Base-by-base conservation (phyloP, 1,284 basidiomycete species). In the Moesziomyces sp. region DNA sequence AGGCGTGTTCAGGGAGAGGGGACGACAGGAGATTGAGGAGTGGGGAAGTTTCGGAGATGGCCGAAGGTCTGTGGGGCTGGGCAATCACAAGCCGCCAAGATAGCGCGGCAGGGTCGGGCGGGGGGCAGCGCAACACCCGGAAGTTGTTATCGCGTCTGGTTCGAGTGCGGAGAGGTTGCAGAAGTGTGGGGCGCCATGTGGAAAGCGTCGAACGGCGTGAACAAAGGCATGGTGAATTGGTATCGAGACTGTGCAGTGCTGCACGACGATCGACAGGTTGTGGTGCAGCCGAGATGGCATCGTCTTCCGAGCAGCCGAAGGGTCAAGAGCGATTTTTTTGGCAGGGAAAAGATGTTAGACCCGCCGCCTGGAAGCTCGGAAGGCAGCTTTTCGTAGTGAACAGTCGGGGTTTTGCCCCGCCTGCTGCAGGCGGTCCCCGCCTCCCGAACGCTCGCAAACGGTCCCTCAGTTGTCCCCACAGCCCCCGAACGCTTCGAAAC, bases 161-260 rank as follows among this genome's bases (percentile, higher is more conserved):
- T 13, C 19, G 21, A 23, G 47, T 40, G 38, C 48, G 34, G 42
- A 49, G 49, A 26, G 18, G 34, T 10, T 28, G 58, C 35, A 43
- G 45, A 46, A 72, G 51, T 66, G 69, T 34, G 69, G 69, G 63
- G 63, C 59, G 63, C 69, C 69, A 66, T 63, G 63, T 67, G 58
- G 58, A 42, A 53, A 16, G 35, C 46, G 23, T 38, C 24, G 35
- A 38, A 59, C 28, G 38, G 43, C 38, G 23, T 21, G 19, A 14
- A 47, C 28, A 30, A 10, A 21, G 49, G 11, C 19, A 23, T 35
- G 46, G 34, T 53, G 64, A 38, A 38, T 40, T 40, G 38, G 38
- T 40, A 40, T 40, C 38, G 38, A 40, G 38, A 14, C 11, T 6
- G 14, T 40, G 38, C 38, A 18, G 38, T 40, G 38, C 38, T 40